Conservation (phyloP, 139 green algal genomes). For the Picochlorum sp. region DNA sequence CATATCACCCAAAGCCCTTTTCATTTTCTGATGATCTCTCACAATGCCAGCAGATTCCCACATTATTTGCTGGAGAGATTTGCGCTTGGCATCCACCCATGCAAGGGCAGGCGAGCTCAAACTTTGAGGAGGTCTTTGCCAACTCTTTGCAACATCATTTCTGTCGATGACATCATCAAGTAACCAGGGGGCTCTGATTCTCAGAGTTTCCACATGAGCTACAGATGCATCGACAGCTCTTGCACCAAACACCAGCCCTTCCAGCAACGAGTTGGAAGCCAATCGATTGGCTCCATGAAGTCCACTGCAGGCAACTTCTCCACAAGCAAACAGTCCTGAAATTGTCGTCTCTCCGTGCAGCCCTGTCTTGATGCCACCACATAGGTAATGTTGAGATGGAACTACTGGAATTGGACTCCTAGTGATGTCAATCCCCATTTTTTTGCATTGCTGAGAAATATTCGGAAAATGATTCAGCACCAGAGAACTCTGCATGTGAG, state of each 20-base stretch:
- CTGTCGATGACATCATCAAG: conserved; percentile 13
- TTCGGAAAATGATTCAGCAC: conserved; percentile 89
- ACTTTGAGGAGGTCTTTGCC: not conserved
- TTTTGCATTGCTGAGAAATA: conserved; percentile 61
- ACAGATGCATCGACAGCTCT: conserved; percentile 66
- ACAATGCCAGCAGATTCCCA: conserved; percentile 85
- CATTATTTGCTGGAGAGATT: conserved; percentile 68
- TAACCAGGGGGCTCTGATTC: conserved; percentile 3
- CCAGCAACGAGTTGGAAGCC: conserved; percentile 91
- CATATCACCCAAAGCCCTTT: conserved; percentile 31
- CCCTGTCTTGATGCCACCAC: conserved; percentile 84
- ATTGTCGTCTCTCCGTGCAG: conserved; percentile 79
- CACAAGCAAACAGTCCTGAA: conserved; percentile 81
- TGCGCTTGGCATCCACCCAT: conserved; percentile 38
- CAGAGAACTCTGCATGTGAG: conserved; percentile 49
- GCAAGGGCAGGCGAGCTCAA: conserved; percentile 7
- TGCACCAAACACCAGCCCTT: conserved; percentile 91
- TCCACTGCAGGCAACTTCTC: conserved; percentile 85
- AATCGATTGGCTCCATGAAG: conserved; percentile 96
- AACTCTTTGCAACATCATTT: conserved; percentile 6
- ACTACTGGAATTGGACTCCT: conserved; percentile 85
- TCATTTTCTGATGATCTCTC: conserved; percentile 49
- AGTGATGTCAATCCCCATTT: conserved; percentile 86
- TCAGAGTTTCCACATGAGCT: conserved; percentile 45
- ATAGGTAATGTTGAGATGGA: conserved; percentile 95